phyloP scores from a whole-genome alignment of 176 grass and related monocot genomes.

The Eragrostis nindensis region DNA sequence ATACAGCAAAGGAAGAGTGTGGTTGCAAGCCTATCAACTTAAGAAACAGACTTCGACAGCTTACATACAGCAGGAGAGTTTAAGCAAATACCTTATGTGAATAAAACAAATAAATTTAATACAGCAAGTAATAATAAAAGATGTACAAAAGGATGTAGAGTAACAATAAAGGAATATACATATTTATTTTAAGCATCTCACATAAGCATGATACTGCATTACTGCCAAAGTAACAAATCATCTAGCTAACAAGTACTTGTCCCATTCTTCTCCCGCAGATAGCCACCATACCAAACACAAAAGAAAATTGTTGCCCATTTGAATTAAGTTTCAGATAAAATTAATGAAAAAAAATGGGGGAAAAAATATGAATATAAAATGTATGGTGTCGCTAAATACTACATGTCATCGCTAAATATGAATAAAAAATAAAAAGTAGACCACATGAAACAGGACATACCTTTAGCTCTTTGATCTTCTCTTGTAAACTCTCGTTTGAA shows the following conservation, averaged over 20 bases:
- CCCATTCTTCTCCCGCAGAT: neutral
- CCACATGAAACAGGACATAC: conserved; percentile 40
- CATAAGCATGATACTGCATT: neutral
- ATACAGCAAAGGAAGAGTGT: neutral
- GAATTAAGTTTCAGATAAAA: conserved; percentile 9
- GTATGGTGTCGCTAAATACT: neutral
- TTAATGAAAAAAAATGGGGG: neutral
- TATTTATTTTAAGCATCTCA: neutral
- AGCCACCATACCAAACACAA: neutral
- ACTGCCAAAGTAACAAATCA: neutral
- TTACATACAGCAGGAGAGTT: neutral
- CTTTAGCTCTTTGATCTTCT: conserved; percentile 99
- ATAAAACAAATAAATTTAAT: conserved; percentile 6
- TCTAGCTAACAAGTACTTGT: neutral
- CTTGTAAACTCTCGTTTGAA: conserved; percentile 83
- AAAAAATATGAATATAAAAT: conserved; percentile 8
- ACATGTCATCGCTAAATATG: neutral
- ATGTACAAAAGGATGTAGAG: neutral
- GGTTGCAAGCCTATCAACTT: neutral
- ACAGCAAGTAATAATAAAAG: conserved; percentile 18
- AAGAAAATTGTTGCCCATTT: neutral
- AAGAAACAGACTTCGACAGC: neutral
- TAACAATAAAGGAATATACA: neutral
- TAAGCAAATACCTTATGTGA: neutral
- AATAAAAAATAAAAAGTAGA: neutral